Evolutionary conservation across 2,329 filamentous ascomycete genomes (phyloP).

Genomic region (Pseudocercospora musae): DNA sequence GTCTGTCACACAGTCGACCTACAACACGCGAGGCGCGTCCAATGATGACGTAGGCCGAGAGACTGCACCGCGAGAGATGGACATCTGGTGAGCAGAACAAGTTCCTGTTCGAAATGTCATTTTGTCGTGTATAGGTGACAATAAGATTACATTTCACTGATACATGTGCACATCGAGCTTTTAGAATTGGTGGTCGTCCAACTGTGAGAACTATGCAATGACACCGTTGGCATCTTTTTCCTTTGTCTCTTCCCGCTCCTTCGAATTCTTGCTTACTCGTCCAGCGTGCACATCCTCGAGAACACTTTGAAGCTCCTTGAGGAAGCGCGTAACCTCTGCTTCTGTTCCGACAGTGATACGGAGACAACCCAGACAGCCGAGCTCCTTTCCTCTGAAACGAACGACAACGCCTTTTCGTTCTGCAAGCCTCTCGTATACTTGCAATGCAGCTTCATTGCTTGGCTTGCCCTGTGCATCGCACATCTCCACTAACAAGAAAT

Average conservation of each 20-base stretch:
- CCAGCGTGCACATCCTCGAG: slow-evolving; percentile 49
- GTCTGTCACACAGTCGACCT: not conserved
- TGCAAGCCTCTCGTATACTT: slow-evolving; percentile 79
- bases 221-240: slow-evolving; percentile 51
- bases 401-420: slow-evolving; percentile 88
- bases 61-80: not conserved
- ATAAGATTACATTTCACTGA: no score
- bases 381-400: slow-evolving; percentile 87
- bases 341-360: slow-evolving; percentile 91
- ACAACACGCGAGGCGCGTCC: not conserved
- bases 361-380: slow-evolving; percentile 83
- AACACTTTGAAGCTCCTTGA: slow-evolving; percentile 62
- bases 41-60: slow-evolving; percentile 5
- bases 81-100: not conserved
- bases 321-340: slow-evolving; percentile 74
- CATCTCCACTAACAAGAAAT: slow-evolving; percentile 90
- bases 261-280: slow-evolving; percentile 27
- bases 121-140: not conserved
- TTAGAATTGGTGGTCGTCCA: not conserved
- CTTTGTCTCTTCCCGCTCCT: slow-evolving; percentile 41
- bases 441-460: slow-evolving; percentile 73
- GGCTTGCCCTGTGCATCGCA: slow-evolving; percentile 69
- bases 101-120: not conserved
- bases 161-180: not conserved
- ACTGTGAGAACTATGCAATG: slow-evolving; percentile 35